phyloP scores from a whole-genome alignment of 2,329 filamentous ascomycete genomes.

The Botrytis elliptica region DNA sequence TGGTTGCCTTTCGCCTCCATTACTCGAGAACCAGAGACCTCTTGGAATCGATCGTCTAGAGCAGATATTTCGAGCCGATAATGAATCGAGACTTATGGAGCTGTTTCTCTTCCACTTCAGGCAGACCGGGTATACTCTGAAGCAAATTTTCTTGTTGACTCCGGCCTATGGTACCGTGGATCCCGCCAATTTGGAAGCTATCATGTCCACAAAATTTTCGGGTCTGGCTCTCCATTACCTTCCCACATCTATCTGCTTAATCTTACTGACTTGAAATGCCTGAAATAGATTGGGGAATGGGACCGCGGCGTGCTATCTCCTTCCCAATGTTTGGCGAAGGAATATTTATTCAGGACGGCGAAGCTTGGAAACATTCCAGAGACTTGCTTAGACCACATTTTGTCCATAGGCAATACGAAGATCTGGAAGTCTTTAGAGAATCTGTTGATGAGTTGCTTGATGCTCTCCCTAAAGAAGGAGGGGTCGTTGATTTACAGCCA shows the following conservation, averaged over 20 bases:
- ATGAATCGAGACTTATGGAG: background rate
- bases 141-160: background rate
- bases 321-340: slow-evolving; percentile 16
- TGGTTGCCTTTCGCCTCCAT: background rate
- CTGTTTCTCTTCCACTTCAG: background rate
- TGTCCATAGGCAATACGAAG: slow-evolving; percentile 22
- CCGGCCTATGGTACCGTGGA: background rate
- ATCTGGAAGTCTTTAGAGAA: slow-evolving; percentile 24
- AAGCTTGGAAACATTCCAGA: slow-evolving; percentile 19
- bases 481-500: slow-evolving; percentile 40
- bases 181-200: background rate
- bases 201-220: too few relatives aligned
- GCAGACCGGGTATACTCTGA: background rate
- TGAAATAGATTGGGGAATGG: slow-evolving; percentile 9
- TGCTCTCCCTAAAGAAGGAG: background rate
- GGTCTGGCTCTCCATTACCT: too few relatives aligned
- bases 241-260: too few relatives aligned
- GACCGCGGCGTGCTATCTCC: background rate
- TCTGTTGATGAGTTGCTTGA: slow-evolving; percentile 25
- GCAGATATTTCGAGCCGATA: background rate
- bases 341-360: slow-evolving; percentile 22
- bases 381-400: slow-evolving; percentile 17
- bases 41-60: background rate
- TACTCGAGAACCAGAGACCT: background rate
- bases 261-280: too few relatives aligned